Evolutionary conservation across 139 green algal species (phyloP).

Genomic region (Tetradesmus obliquus): DNA sequence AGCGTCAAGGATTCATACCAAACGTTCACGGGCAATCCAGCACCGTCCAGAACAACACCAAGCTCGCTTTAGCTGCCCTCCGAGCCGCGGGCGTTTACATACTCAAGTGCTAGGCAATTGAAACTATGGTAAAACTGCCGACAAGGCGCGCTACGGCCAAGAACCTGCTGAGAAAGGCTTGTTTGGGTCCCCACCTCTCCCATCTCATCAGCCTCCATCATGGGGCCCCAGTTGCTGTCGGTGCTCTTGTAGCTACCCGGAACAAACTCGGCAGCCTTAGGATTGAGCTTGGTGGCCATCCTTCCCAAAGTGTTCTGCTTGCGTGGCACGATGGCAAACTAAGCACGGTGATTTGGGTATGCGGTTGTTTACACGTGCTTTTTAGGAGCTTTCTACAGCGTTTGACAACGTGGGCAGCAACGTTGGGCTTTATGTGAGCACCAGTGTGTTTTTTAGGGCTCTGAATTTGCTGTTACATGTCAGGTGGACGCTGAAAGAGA

Average conservation of each 20-base stretch:
- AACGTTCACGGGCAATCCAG: neutral
- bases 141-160: neutral
- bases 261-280: constrained; percentile 34
- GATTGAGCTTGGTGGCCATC: constrained; percentile 21
- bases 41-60: neutral
- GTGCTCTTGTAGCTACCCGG: constrained; percentile 14
- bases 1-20: neutral
- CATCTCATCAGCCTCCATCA: neutral
- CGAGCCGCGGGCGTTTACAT: neutral
- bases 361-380: neutral
- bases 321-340: neutral
- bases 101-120: too few species aligned
- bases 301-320: neutral
- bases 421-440: too few species aligned
- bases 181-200: neutral
- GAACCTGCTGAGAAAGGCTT: neutral
- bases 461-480: too few species aligned
- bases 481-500: too few species aligned
- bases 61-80: neutral
- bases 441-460: too few species aligned
- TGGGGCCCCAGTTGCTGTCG: neutral
- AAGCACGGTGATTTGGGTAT: neutral
- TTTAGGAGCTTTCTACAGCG: too few species aligned
- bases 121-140: neutral
- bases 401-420: too few species aligned